Evolutionary conservation across 345 rosid species (phyloP).

Genomic region (Kernera saxatilis): DNA sequence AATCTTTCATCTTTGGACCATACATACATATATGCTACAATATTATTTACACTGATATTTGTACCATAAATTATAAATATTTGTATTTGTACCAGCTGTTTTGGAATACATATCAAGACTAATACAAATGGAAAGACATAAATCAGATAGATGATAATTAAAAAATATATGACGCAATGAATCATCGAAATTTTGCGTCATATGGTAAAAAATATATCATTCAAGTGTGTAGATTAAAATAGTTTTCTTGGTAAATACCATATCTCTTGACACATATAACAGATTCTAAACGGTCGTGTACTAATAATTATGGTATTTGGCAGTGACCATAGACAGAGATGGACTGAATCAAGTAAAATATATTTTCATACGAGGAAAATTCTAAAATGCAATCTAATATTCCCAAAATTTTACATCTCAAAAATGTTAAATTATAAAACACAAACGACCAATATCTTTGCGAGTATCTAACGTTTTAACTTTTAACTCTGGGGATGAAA

Average conservation of each 20-base stretch:
- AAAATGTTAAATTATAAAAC: not conserved
- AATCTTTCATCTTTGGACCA: not conserved
- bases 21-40: not conserved
- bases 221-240: not conserved
- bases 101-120: not conserved
- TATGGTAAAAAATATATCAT: not conserved
- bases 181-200: not conserved
- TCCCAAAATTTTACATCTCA: not conserved
- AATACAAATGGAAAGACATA: too few relatives aligned
- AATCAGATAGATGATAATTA: not conserved
- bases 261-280: not conserved
- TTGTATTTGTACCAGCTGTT: not conserved
- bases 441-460: not conserved
- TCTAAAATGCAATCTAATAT: not conserved
- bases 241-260: not conserved
- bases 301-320: not conserved
- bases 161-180: not conserved
- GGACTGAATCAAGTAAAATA: not conserved
- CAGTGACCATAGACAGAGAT: not conserved
- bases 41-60: not conserved
- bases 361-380: not conserved
- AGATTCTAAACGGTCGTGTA: not conserved
- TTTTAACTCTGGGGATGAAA: not conserved
- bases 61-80: not conserved
- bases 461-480: not conserved